These are phyloP conservation scores for Dactylorhiza incarnata DNA, from an alignment of 106 monocot genomes.

Conservation along the genomic window DNA sequence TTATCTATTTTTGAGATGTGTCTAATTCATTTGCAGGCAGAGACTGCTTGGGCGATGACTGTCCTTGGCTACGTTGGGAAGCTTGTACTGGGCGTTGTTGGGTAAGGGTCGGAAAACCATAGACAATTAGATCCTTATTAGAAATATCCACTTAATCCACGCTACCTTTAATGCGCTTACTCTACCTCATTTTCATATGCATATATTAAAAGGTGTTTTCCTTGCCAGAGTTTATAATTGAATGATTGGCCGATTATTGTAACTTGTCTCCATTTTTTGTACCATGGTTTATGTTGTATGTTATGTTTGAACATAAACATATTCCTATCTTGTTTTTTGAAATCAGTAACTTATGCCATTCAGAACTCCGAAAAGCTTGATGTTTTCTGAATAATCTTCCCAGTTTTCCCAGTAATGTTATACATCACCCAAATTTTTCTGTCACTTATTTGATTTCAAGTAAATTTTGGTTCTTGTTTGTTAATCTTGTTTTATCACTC, in stretches of 20 bases:
- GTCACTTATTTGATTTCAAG: not conserved
- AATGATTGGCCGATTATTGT: not conserved
- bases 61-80: slow-evolving; percentile 87
- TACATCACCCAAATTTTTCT: not conserved
- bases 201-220: not conserved
- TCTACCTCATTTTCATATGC: not conserved
- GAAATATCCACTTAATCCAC: not conserved
- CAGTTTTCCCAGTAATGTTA: not conserved
- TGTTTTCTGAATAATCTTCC: not conserved
- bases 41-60: slow-evolving; percentile 90
- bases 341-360: not conserved
- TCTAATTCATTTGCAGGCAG: slow-evolving; percentile 51
- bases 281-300: not conserved
- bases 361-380: not conserved
- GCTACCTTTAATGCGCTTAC: not conserved
- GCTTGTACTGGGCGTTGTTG: slow-evolving; percentile 69
- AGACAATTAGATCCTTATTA: not conserved
- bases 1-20: slow-evolving; percentile 8
- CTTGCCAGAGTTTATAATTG: not conserved
- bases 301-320: not conserved
- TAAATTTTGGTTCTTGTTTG: not conserved
- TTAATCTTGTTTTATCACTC: not conserved
- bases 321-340: not conserved
- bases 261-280: not conserved
- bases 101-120: slow-evolving; percentile 38